Percentiles rank a stretch among this genome's conserved stretches.
Conservation (phyloP, 2,329 filamentous ascomycete genomes). For the Cordyceps javanica region DNA sequence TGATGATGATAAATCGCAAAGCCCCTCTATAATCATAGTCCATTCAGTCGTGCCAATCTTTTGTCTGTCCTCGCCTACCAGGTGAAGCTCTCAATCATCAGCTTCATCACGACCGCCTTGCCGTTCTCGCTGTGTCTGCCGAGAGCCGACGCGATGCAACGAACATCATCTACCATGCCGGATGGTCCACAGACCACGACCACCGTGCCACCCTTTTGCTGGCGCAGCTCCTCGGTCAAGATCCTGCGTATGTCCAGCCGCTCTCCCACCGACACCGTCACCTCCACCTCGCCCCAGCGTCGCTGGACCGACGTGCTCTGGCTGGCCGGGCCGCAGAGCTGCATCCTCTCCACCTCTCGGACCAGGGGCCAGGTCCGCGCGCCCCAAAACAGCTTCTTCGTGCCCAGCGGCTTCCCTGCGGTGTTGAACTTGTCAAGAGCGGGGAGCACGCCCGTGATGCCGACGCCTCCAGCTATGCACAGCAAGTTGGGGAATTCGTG, state of each 20-base stretch:
- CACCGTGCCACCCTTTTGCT: constrained; percentile 20
- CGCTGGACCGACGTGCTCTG: background rate
- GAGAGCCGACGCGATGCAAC: constrained; percentile 12
- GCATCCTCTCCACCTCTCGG: constrained; percentile 20
- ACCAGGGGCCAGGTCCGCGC: constrained; percentile 21
- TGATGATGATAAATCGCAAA: no score
- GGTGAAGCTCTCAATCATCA: constrained; percentile 12
- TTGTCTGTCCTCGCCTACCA: background rate
- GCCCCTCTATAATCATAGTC: background rate
- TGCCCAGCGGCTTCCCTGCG: constrained; percentile 18
- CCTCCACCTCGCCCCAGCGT: constrained; percentile 23
- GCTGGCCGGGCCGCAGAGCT: constrained; percentile 12
- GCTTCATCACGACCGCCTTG: constrained; percentile 3
- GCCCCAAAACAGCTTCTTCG: constrained; percentile 26
- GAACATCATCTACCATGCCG: constrained; percentile 25
- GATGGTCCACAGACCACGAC: constrained; percentile 25
- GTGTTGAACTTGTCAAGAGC: constrained; percentile 19
- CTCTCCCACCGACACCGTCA: constrained; percentile 24
- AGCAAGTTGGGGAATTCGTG: constrained; percentile 22
- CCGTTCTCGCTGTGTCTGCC: constrained; percentile 9
- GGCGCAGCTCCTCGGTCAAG: constrained; percentile 20
- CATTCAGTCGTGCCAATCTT: background rate
- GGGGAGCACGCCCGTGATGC: constrained; percentile 24
- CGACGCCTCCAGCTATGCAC: constrained; percentile 27
- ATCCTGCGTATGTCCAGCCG: constrained; percentile 22